Evolutionary conservation across 2,329 filamentous ascomycete species (phyloP).

Genomic region (Cladorrhinum sp.): DNA sequence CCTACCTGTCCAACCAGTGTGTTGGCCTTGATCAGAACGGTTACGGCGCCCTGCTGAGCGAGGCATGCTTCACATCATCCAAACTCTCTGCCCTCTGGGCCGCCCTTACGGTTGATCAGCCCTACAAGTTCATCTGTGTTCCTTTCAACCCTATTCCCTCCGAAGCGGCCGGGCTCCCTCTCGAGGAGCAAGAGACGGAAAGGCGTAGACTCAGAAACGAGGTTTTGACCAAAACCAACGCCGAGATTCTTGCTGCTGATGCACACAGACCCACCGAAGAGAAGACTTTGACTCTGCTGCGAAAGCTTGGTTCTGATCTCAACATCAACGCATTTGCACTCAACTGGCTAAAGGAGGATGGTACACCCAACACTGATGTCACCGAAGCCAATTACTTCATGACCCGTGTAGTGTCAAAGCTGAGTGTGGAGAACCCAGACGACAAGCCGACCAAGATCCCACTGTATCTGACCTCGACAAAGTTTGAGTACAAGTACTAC

Average conservation of each 20-base stretch:
- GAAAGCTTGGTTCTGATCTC: constrained; percentile 43
- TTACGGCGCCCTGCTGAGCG: constrained; percentile 42
- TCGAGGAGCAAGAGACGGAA: constrained; percentile 34
- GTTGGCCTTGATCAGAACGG: constrained; percentile 41
- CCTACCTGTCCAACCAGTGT: constrained; percentile 43
- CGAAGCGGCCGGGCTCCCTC: constrained; percentile 9
- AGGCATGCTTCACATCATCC: constrained; percentile 44
- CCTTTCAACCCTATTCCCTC: constrained; percentile 41
- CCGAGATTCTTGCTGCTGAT: constrained; percentile 34
- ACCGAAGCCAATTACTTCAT: constrained; percentile 50
- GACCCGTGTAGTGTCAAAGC: constrained; percentile 39
- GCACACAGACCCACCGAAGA: constrained; percentile 25
- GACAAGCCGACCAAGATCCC: constrained; percentile 41
- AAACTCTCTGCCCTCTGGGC: constrained; percentile 43
- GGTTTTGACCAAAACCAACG: constrained; percentile 39
- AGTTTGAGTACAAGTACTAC: constrained; percentile 40
- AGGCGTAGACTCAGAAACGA: constrained; percentile 38
- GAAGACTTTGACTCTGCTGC: constrained; percentile 39
- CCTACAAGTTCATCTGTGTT: constrained; percentile 38
- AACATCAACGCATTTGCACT: constrained; percentile 46
- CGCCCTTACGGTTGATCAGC: constrained; percentile 33
- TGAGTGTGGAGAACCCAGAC: constrained; percentile 41
- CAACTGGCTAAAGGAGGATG: constrained; percentile 42
- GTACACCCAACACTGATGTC: constrained; percentile 40
- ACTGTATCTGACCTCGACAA: constrained; percentile 44